Evolutionary conservation across 2,329 filamentous ascomycete species (phyloP).

Genomic region (Pyrenochaeta sp.): DNA sequence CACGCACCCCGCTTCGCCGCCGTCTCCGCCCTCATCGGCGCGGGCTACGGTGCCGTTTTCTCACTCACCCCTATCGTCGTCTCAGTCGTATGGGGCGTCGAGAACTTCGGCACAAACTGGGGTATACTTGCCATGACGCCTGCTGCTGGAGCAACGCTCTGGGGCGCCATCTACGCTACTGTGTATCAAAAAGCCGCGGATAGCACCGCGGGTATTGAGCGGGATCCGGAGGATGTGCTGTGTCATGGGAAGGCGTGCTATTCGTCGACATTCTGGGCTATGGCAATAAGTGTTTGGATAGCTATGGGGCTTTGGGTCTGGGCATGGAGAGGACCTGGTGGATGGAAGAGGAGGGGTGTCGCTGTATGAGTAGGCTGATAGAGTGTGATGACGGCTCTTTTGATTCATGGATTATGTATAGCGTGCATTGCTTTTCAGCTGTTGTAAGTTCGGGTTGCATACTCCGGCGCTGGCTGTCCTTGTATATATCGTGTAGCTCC

Average conservation of each 20-base stretch:
- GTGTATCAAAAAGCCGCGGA: constrained; percentile 76
- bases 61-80: constrained; percentile 89
- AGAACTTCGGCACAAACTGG: constrained; percentile 99
- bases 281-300: constrained; percentile 80
- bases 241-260: constrained; percentile 89
- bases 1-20: constrained; percentile 84
- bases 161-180: constrained; percentile 87
- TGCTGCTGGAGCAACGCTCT: constrained; percentile 85
- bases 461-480: neutral
- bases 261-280: constrained; percentile 82
- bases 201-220: constrained; percentile 43
- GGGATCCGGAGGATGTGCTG: constrained; percentile 60
- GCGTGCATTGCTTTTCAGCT: neutral
- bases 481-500: neutral
- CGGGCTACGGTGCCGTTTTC: constrained; percentile 93
- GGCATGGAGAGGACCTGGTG: constrained; percentile 81
- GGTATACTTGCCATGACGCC: constrained; percentile 94
- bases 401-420: neutral
- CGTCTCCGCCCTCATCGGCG: constrained; percentile 83
- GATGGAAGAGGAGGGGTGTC: constrained; percentile 81
- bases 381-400: neutral
- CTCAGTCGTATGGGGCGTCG: constrained; percentile 96
- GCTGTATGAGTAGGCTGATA: constrained; percentile 59
- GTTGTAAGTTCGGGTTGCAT: neutral
- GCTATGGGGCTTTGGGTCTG: constrained; percentile 76